Conservation (phyloP, 345 rosid genomes). For the Stellera chamaejasme region DNA sequence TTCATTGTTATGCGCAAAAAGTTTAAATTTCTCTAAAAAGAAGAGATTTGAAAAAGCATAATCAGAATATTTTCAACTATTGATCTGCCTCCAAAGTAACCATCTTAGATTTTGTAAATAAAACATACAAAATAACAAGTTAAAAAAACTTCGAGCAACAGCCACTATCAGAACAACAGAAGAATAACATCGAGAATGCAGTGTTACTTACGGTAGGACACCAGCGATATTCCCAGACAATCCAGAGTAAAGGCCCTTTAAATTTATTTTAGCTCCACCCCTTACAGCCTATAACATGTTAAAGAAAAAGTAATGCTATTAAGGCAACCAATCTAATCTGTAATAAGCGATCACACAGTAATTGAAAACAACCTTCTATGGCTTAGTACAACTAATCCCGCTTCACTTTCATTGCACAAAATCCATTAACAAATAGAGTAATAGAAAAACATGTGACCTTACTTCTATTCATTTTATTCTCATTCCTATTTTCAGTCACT, state of each 20-base stretch:
- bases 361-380: neutral
- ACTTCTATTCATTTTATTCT: too few species aligned
- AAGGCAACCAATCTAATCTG: neutral
- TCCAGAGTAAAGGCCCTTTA: conserved; percentile 95
- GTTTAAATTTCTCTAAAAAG: too few species aligned
- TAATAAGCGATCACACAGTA: neutral
- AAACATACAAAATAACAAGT: neutral
- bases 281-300: conserved; percentile 50
- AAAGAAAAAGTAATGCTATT: too few species aligned
- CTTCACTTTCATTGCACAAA: too few species aligned
- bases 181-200: conserved; percentile 1
- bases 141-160: neutral
- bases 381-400: too few species aligned
- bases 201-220: conserved; percentile 77
- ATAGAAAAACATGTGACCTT: too few species aligned
- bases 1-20: neutral
- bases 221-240: conserved; percentile 89
- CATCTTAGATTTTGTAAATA: too few species aligned
- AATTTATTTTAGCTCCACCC: conserved; percentile 75
- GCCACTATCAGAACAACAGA: neutral
- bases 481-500: too few species aligned
- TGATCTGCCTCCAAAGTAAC: too few species aligned
- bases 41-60: too few species aligned
- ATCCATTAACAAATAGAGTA: too few species aligned
- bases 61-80: too few species aligned